phyloP scores from a whole-genome alignment of 1,139 yeast genomes.

The Protomyces arabidopsidicola region DNA sequence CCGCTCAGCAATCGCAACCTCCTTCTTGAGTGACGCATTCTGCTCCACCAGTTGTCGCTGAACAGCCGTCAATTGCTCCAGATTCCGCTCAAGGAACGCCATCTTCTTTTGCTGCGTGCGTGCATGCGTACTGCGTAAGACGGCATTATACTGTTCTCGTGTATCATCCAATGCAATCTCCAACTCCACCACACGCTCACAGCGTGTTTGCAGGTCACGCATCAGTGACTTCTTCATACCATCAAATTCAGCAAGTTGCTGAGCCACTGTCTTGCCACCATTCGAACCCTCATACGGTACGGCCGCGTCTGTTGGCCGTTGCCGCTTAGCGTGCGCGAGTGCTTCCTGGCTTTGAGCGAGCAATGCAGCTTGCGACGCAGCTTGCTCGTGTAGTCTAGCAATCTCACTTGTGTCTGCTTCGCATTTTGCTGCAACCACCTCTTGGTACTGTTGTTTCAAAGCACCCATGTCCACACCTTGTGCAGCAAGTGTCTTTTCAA shows the following conservation, averaged over 20 bases:
- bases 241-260: conserved; percentile 36
- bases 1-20: conserved; percentile 53
- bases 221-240: conserved; percentile 42
- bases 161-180: conserved; percentile 45
- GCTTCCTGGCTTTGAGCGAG: not conserved
- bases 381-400: conserved; percentile 28
- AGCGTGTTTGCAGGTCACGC: conserved; percentile 45
- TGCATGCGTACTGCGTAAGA: conserved; percentile 37
- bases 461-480: conserved; percentile 9
- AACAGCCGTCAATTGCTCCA: conserved; percentile 46
- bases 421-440: not conserved
- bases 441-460: conserved; percentile 5
- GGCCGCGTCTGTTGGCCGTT: not conserved
- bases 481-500: conserved; percentile 13
- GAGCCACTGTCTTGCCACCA: conserved; percentile 15
- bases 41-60: conserved; percentile 48
- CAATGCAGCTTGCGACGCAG: conserved; percentile 23
- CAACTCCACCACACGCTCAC: conserved; percentile 45
- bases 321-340: not conserved
- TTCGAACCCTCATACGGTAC: not conserved
- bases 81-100: conserved; percentile 46
- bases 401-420: conserved; percentile 14
- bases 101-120: conserved; percentile 42
- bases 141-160: conserved; percentile 40
- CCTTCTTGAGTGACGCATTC: conserved; percentile 45